A percentile compares a stretch with the other conserved stretches of the same genome.
phyloP scores from a whole-genome alignment of 108 stramenopile species.

The Nitzschia sp. region DNA sequence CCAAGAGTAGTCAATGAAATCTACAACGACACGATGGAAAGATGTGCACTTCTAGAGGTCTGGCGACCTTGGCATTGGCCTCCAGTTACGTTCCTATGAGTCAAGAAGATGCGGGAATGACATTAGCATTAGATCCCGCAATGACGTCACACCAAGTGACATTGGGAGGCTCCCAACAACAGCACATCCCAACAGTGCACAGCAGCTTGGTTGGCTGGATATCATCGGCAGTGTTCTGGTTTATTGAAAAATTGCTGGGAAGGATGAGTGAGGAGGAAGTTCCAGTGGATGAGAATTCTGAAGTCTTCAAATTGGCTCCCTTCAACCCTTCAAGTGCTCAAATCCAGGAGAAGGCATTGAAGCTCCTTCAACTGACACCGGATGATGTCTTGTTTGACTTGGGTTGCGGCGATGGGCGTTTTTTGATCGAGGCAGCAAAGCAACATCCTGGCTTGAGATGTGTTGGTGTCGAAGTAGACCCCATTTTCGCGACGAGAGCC shows the following conservation, averaged over 20 bases:
- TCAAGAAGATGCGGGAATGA: too few relatives aligned
- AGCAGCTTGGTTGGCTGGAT: background rate
- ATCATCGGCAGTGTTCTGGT: too few relatives aligned
- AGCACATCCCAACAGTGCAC: background rate
- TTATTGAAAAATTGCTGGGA: too few relatives aligned
- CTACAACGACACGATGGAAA: too few relatives aligned
- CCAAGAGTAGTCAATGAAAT: too few relatives aligned
- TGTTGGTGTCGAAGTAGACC: conserved; percentile 79
- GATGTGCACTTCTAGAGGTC: too few relatives aligned
- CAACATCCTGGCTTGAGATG: conserved; percentile 41
- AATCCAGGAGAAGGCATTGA: conserved; percentile 49
- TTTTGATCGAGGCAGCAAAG: conserved; percentile 60
- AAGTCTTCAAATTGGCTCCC: conserved; percentile 53
- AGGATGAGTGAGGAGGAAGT: background rate
- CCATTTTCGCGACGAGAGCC: conserved; percentile 46
- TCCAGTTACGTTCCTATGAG: too few relatives aligned
- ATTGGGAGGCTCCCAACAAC: background rate
- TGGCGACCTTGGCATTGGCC: too few relatives aligned
- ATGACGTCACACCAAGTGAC: too few relatives aligned
- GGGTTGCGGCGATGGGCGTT: conserved; percentile 85
- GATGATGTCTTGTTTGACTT: conserved; percentile 81
- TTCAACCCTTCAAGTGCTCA: conserved; percentile 69
- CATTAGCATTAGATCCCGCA: too few relatives aligned
- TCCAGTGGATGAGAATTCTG: background rate
- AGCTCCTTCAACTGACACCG: conserved; percentile 36